phyloP scores from a whole-genome alignment of 139 green algal species.

The Monoraphidium neglectum region DNA sequence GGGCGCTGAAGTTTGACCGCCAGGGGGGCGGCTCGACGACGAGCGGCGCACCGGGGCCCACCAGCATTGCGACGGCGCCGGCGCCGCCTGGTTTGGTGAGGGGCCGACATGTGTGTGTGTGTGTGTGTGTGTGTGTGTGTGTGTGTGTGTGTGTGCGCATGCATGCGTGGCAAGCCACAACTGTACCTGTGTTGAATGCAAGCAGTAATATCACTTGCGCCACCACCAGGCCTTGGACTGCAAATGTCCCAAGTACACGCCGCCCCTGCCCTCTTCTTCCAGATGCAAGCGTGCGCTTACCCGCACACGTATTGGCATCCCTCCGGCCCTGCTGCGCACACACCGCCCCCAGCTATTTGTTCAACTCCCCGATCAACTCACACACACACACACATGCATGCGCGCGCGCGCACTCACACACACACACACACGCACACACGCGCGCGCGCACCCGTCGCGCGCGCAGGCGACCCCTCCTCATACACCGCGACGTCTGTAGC shows the following conservation, averaged over 20 bases:
- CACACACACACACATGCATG: not conserved
- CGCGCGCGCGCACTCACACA: not conserved
- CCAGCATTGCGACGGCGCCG: constrained; percentile 84
- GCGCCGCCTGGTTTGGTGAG: constrained; percentile 57
- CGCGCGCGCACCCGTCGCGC: constrained; percentile 46
- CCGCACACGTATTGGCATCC: too few species aligned
- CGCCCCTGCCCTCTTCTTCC: too few species aligned
- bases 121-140: too few species aligned
- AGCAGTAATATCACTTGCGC: too few species aligned
- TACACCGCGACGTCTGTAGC: constrained; percentile 79
- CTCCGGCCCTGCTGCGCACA: too few species aligned
- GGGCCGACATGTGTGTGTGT: constrained; percentile 31
- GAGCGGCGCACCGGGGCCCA: constrained; percentile 83
- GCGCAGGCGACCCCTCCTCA: constrained; percentile 31
- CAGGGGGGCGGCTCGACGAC: constrained; percentile 63
- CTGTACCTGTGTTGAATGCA: too few species aligned
- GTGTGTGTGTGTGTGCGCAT: too few species aligned
- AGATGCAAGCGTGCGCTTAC: too few species aligned
- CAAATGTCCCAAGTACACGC: too few species aligned
- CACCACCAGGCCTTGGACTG: too few species aligned
- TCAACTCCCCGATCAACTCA: not conserved
- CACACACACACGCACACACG: not conserved
- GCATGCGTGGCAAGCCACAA: too few species aligned
- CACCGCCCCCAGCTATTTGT: too few species aligned
- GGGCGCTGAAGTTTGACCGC: constrained; percentile 50